Evolutionary conservation across 768 basidiomycete genomes (phyloP).

Genomic region (Calocybe indica): DNA sequence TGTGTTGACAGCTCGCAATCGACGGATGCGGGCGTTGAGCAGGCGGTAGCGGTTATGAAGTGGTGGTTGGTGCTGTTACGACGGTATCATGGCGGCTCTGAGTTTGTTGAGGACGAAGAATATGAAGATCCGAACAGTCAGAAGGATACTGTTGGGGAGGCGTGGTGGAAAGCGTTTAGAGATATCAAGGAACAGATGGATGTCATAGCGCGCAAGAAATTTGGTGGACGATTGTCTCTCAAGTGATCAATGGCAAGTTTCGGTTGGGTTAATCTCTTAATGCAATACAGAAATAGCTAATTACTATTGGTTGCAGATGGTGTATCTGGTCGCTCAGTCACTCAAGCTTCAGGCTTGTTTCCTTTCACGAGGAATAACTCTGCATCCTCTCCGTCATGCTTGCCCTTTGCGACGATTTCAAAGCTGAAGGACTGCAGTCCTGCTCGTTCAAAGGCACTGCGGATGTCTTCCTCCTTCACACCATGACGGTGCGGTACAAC

Average conservation of each 20-base stretch:
- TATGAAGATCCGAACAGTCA: constrained; percentile 27
- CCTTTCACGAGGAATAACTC: constrained; percentile 57
- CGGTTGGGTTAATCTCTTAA: background rate
- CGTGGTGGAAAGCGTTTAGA: constrained; percentile 81
- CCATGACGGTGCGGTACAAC: constrained; percentile 52
- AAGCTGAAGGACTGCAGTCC: constrained; percentile 43
- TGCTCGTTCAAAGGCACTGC: constrained; percentile 43
- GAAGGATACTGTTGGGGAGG: constrained; percentile 45
- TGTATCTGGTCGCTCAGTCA: background rate
- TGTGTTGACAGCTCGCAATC: constrained; percentile 52
- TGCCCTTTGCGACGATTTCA: constrained; percentile 23
- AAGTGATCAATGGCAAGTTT: constrained; percentile 27
- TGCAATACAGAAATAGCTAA: background rate
- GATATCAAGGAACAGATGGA: constrained; percentile 67
- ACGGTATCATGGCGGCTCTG: constrained; percentile 55
- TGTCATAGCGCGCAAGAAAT: constrained; percentile 54
- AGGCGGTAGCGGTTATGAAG: constrained; percentile 63
- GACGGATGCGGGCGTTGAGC: constrained; percentile 59
- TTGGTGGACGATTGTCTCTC: constrained; percentile 66
- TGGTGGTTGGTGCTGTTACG: constrained; percentile 79
- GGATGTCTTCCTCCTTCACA: constrained; percentile 43
- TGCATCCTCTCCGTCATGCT: constrained; percentile 23
- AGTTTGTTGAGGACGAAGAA: constrained; percentile 36
- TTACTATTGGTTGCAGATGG: no score
- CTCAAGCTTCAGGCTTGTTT: constrained; percentile 19